Base-by-base conservation (phyloP, 371 early-diverging fungal genomes). In the Mortierella sp. region DNA sequence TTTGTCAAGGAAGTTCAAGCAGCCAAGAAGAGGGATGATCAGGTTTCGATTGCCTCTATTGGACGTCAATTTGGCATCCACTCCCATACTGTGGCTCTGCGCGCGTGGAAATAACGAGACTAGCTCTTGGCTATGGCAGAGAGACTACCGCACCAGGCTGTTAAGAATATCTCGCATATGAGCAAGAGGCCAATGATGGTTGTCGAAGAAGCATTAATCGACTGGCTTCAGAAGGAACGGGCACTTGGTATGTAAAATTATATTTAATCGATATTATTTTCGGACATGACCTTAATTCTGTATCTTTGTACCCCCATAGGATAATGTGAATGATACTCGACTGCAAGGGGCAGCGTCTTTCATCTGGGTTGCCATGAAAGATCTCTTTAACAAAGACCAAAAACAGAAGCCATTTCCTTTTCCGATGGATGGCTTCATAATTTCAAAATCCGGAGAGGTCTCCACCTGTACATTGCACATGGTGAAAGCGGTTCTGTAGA, bases 351-450 rank as follows among this genome's bases (percentile, higher is more conserved):
- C 37, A 19, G 58, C 58, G 8, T 31, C 4, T n/a, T 5, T n/a
- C 34, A n/a, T 58, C 3, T 58, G 37, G 32, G 37, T 7, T 35
- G 13, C 32, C 22, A 58, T 58, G 58, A 58, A 58, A 19, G 58
- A 35, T n/a, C 22, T 29, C 37, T 58, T 34, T n/a, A 29, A 3
- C 31, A 8, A 28, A 8, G n/a, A 7, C 56, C 5, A 28, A 56
- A 19, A 31, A 10, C 56, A 7, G 56, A 56, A 22, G 26, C 56
- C 7, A 58, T 58, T 58, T 5, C 35, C 5, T 58, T 58, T 35
- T 58, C 58, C 5, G n/a, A 31, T 19, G 58, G 58, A 58, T 58
- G 58, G 37, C 58, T 58, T 35, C n/a, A n/a, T n/a, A 32, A 26
- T n/a, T 60, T 60, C 37, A 60, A 42, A 35, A 35, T 13, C 0